These are phyloP conservation scores for Aquilaria agallochum DNA, from an alignment of 441 rosid genomes.

Conservation along the genomic window DNA sequence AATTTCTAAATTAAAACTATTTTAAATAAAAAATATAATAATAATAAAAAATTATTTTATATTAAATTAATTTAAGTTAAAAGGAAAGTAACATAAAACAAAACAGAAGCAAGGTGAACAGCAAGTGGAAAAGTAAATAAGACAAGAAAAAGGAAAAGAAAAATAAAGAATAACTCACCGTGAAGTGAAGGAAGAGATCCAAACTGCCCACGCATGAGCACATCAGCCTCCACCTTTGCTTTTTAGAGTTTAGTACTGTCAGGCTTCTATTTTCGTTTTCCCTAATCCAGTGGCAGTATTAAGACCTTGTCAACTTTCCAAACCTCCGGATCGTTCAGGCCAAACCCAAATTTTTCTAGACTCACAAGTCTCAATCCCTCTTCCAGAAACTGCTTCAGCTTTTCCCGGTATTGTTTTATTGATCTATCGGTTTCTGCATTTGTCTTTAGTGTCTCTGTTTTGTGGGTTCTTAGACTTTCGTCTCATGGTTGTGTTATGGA, in stretches of 20 bases:
- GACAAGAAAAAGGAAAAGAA: neutral
- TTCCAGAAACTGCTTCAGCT: constrained; percentile 2
- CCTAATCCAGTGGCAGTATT: too few relatives aligned
- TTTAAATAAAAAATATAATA: too few relatives aligned
- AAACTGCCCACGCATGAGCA: neutral
- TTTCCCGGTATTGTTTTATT: neutral
- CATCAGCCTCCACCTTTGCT: neutral
- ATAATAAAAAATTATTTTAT: too few relatives aligned
- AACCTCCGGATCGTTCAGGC: constrained; percentile 20
- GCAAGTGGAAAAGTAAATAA: too few relatives aligned
- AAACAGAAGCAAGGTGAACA: too few relatives aligned
- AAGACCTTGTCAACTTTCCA: constrained; percentile 8
- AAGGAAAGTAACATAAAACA: too few relatives aligned
- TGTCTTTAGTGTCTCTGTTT: neutral
- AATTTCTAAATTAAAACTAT: too few relatives aligned
- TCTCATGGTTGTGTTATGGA: neutral
- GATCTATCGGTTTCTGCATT: neutral
- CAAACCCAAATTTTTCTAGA: constrained; percentile 3
- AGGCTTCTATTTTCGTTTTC: too few relatives aligned
- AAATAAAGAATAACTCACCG: neutral
- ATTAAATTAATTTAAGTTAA: too few relatives aligned
- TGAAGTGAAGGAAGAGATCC: neutral
- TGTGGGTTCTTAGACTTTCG: neutral
- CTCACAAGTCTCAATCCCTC: constrained; percentile 1
- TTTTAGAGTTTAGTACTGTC: too few relatives aligned